These are phyloP conservation scores for Begonia peltatifolia DNA, from an alignment of 306 rosid species.

Conservation along the genomic window DNA sequence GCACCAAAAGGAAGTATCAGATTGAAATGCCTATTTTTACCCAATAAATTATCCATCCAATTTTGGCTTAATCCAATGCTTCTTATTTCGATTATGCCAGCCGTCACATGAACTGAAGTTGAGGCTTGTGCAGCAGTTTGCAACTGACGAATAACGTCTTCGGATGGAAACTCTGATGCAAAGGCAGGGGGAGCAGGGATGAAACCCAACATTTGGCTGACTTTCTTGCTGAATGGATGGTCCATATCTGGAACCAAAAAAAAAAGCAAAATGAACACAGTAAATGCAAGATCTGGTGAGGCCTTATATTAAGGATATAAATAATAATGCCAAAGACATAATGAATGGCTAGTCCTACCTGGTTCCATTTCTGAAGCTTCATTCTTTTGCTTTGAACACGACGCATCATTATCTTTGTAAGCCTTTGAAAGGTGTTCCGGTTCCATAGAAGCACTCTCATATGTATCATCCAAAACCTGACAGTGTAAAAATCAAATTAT, in stretches of 20 bases:
- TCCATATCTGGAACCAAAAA: constrained; percentile 26
- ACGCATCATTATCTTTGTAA: constrained; percentile 21
- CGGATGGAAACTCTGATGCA: constrained; percentile 60
- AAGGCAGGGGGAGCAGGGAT: constrained; percentile 78
- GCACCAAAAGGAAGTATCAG: constrained; percentile 25
- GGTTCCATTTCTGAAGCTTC: constrained; percentile 20
- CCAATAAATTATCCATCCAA: constrained; percentile 33
- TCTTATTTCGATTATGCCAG: constrained; percentile 75
- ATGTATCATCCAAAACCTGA: constrained; percentile 37
- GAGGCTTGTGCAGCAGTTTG: constrained; percentile 51
- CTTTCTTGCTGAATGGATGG: constrained; percentile 32
- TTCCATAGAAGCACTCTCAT: constrained; percentile 11
- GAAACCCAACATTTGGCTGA: constrained; percentile 41
- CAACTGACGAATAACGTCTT: constrained; percentile 33
- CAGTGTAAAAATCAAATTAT: background rate
- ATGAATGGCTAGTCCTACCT: constrained; percentile 26
- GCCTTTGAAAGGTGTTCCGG: constrained; percentile 21
- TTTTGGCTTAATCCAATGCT: constrained; percentile 31
- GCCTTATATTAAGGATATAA: no score
- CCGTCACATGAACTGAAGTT: constrained; percentile 45
- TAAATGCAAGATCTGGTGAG: background rate
- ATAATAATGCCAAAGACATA: background rate
- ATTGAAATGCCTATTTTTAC: constrained; percentile 47
- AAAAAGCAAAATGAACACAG: background rate
- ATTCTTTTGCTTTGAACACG: constrained; percentile 24